These are phyloP conservation scores for Platanthera guangdongensis DNA, from an alignment of 106 monocot genomes.

Conservation along the genomic window DNA sequence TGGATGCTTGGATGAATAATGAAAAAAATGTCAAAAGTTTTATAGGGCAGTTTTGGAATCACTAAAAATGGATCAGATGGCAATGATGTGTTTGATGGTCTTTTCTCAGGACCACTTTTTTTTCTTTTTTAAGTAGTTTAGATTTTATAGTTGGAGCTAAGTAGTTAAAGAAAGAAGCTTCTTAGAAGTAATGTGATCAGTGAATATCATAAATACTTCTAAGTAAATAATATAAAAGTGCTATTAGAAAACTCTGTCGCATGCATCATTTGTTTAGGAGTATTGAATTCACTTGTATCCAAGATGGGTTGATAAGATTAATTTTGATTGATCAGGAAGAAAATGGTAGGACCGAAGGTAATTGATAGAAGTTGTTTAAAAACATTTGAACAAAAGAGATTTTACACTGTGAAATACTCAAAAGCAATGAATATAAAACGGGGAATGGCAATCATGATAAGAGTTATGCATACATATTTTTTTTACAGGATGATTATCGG, in stretches of 20 bases:
- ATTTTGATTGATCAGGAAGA: neutral
- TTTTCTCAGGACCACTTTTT: neutral
- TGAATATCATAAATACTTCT: no score
- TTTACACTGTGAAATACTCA: neutral
- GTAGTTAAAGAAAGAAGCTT: neutral
- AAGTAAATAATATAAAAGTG: neutral
- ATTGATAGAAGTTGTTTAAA: neutral
- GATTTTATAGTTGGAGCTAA: neutral
- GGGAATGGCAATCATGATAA: neutral
- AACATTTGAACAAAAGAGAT: neutral
- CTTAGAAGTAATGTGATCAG: neutral
- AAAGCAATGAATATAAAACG: neutral
- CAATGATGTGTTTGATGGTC: neutral
- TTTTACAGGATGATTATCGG: conserved; percentile 58
- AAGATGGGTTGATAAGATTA: neutral
- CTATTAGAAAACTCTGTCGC: neutral
- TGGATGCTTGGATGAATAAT: no score
- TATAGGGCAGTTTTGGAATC: neutral
- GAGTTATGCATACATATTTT: no score
- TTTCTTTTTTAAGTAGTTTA: no score
- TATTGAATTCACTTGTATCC: neutral
- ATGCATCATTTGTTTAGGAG: neutral
- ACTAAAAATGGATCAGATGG: neutral
- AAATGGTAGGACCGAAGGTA: neutral
- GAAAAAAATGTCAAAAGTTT: no score